Percentiles rank a stretch among this genome's conserved stretches.
These are phyloP conservation scores for Echinosophora koreensis DNA, from an alignment of 306 rosid genomes.

Conservation along the genomic window DNA sequence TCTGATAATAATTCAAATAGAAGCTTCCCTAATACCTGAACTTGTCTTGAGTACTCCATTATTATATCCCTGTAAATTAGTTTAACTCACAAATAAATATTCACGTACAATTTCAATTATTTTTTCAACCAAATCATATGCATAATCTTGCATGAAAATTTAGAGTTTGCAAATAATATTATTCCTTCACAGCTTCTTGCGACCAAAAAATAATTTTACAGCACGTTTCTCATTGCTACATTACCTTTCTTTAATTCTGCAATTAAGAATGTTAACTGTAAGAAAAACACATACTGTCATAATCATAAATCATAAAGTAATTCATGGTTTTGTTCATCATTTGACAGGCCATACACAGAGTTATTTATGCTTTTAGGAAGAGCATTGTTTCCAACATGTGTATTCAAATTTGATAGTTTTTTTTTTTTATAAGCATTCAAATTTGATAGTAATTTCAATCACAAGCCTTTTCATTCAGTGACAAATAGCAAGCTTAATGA, in stretches of 20 bases:
- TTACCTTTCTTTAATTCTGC: not conserved
- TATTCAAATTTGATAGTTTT: too few relatives aligned
- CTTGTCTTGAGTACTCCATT: conserved; percentile 54
- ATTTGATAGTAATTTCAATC: too few relatives aligned
- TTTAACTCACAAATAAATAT: not conserved
- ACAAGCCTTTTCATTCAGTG: not conserved
- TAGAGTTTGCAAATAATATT: not conserved
- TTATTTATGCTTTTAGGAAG: too few relatives aligned
- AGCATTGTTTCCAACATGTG: too few relatives aligned
- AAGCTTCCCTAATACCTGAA: conserved; percentile 48
- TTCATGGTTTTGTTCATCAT: not conserved
- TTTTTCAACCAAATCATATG: not conserved
- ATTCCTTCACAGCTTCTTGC: not conserved
- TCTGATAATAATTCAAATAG: conserved; percentile 68
- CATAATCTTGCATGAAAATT: not conserved
- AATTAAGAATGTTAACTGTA: not conserved
- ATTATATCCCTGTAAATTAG: conserved; percentile 52
- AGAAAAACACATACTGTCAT: too few relatives aligned
- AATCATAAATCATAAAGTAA: not conserved
- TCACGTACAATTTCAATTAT: not conserved
- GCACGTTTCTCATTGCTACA: too few relatives aligned
- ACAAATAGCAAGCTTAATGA: too few relatives aligned
- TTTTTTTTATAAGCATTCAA: too few relatives aligned
- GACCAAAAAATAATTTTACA: too few relatives aligned
- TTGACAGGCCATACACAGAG: too few relatives aligned